phyloP scores from a whole-genome alignment of 169 alveolate genomes.

The Plasmodium fragile region DNA sequence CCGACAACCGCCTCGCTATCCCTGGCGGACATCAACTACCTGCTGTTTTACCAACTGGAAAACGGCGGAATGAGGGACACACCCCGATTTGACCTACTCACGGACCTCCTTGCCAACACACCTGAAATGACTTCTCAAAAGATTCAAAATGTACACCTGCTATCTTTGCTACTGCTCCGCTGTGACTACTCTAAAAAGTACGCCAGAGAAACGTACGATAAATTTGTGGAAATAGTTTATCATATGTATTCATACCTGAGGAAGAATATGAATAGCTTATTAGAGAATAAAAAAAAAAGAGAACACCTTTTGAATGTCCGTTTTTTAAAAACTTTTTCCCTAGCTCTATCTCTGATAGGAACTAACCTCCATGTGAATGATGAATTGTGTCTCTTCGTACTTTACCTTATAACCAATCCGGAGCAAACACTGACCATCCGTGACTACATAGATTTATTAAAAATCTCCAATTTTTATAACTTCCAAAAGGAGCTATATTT shows the following conservation, averaged over 20 bases:
- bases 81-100: not conserved
- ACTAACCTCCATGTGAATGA: conserved; percentile 32
- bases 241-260: conserved; percentile 33
- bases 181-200: conserved; percentile 45
- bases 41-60: conserved; percentile 56
- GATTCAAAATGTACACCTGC: conserved; percentile 28
- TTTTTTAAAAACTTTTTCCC: conserved; percentile 37
- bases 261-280: not conserved
- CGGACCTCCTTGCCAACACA: not conserved
- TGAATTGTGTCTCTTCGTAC: conserved; percentile 35
- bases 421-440: not conserved
- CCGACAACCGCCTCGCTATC: not conserved
- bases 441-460: conserved; percentile 26
- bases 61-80: conserved; percentile 2
- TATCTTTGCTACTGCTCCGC: conserved; percentile 41
- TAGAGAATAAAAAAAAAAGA: conserved; percentile 1
- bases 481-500: conserved; percentile 10
- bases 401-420: conserved; percentile 27
- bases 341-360: conserved; percentile 36
- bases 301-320: conserved; percentile 1
- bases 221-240: conserved; percentile 44
- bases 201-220: conserved; percentile 12
- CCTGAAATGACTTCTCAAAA: conserved; percentile 4
- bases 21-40: conserved; percentile 33
- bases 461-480: conserved; percentile 30